A percentile compares a stretch with the other conserved stretches of the same genome.
Conservation (phyloP, 1,284 basidiomycete species). For the Pseudozyma sp. region DNA sequence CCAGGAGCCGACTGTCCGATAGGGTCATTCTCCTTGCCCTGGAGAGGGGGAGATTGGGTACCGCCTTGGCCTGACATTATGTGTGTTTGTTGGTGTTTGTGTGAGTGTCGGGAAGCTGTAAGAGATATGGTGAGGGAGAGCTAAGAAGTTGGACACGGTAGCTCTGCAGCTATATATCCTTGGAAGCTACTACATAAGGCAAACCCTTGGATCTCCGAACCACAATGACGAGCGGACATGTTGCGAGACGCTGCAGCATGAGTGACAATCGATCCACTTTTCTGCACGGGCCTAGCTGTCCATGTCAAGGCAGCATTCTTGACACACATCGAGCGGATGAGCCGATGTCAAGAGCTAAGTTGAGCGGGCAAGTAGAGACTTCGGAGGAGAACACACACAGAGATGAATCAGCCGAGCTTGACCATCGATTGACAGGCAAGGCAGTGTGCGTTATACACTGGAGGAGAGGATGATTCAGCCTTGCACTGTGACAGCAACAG, state of each 20-base stretch:
- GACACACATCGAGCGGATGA: too few relatives aligned
- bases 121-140: not conserved
- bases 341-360: too few relatives aligned
- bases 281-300: constrained; percentile 1
- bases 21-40: constrained; percentile 51
- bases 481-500: not conserved
- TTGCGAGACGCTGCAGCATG: constrained; percentile 2
- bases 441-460: not conserved
- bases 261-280: constrained; percentile 1
- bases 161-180: too few relatives aligned
- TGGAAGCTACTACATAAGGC: too few relatives aligned
- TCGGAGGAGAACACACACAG: not conserved
- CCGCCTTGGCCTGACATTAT: constrained; percentile 42
- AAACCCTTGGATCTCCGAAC: constrained; percentile 9
- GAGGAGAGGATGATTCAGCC: constrained; percentile 32
- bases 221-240: constrained; percentile 2
- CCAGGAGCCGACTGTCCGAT: constrained; percentile 53
- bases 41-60: constrained; percentile 52
- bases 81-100: not conserved
- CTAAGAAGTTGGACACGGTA: too few relatives aligned
- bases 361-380: too few relatives aligned
- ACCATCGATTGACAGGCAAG: not conserved
- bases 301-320: too few relatives aligned
- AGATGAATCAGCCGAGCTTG: constrained; percentile 25
- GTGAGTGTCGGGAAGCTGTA: not conserved